Conservation (phyloP, 225 moss, liverwort and hornwort species). For the Lunularia cruciata region DNA sequence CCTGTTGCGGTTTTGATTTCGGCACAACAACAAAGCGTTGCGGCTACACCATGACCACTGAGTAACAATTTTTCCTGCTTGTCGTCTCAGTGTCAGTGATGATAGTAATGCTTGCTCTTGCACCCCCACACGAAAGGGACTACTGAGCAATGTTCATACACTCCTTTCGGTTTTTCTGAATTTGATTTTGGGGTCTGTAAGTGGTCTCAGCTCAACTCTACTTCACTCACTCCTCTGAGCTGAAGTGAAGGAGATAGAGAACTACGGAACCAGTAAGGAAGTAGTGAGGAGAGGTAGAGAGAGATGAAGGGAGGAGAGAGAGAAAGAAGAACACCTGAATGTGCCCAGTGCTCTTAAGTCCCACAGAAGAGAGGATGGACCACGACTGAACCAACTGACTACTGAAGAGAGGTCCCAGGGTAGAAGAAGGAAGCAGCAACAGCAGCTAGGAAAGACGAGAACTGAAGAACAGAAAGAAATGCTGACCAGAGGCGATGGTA, state of each 20-base stretch:
- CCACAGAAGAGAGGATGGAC: not conserved
- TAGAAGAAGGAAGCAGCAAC: not conserved
- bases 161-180: not conserved
- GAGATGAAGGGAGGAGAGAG: not conserved
- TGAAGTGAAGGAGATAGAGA: not conserved
- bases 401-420: not conserved
- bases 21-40: no score
- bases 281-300: not conserved
- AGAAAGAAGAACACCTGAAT: not conserved
- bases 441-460: not conserved
- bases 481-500: not conserved
- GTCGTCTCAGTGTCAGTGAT: no score
- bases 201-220: not conserved
- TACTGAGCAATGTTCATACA: not conserved
- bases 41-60: no score
- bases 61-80: no score
- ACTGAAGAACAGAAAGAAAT: not conserved
- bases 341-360: slow-evolving; percentile 13
- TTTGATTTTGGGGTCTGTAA: not conserved
- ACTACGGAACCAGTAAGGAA: no score
- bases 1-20: no score
- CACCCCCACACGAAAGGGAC: not conserved
- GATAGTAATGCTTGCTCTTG: no score
- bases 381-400: not conserved
- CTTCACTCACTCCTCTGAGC: slow-evolving; percentile 1